phyloP scores from a whole-genome alignment of 345 rosid species.

The Passiflora organensis region DNA sequence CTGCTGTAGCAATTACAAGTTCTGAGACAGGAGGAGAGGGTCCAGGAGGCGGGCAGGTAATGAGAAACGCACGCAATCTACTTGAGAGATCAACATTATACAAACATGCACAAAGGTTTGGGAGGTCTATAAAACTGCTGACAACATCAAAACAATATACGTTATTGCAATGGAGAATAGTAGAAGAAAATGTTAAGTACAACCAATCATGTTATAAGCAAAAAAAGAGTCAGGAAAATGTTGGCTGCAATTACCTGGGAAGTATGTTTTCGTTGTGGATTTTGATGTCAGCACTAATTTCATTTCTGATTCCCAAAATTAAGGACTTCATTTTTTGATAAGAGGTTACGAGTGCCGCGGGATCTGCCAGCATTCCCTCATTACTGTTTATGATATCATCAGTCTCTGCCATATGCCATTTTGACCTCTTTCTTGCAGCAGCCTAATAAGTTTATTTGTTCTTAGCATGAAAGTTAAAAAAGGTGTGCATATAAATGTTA shows the following conservation, averaged over 20 bases:
- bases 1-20: slow-evolving; percentile 26
- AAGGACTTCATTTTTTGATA: slow-evolving; percentile 23
- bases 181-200: not conserved
- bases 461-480: not conserved
- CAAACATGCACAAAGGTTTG: slow-evolving; percentile 21
- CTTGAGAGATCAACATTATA: slow-evolving; percentile 18
- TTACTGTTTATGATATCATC: slow-evolving; percentile 19
- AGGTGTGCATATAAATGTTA: not conserved
- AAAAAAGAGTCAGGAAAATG: no score
- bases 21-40: slow-evolving; percentile 16
- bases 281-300: slow-evolving; percentile 17
- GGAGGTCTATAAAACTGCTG: slow-evolving; percentile 25
- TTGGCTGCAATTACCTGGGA: slow-evolving; percentile 14
- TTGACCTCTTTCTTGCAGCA: slow-evolving; percentile 28
- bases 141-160: not conserved
- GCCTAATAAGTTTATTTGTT: slow-evolving; percentile 10
- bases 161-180: not conserved
- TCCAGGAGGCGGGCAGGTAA: slow-evolving; percentile 17
- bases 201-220: not conserved
- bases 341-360: slow-evolving; percentile 9
- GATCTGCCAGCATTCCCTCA: slow-evolving; percentile 12
- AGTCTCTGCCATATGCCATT: slow-evolving; percentile 16
- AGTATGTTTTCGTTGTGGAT: slow-evolving; percentile 23
- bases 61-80: slow-evolving; percentile 18
- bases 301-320: slow-evolving; percentile 15